phyloP scores from a whole-genome alignment of 202 grass and related monocot genomes.

The Setaria italica region DNA sequence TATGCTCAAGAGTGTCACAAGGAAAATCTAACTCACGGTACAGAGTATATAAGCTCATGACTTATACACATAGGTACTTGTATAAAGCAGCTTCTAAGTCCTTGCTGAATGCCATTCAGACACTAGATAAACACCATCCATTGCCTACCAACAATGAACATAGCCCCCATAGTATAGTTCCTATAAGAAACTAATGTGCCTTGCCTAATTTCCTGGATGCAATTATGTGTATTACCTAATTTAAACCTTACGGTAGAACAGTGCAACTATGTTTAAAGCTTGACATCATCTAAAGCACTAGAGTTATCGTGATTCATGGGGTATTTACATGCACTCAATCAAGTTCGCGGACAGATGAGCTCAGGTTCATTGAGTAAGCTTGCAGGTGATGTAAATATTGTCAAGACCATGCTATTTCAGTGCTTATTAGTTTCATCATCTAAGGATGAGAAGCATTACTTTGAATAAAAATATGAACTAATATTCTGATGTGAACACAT shows the following conservation, averaged over 20 bases:
- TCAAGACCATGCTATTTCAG: not conserved
- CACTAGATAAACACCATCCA: slow-evolving; percentile 17
- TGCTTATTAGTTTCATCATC: not conserved
- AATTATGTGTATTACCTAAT: not conserved
- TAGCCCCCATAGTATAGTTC: not conserved
- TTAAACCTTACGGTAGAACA: not conserved
- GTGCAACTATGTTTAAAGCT: not conserved
- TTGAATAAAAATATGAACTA: not conserved
- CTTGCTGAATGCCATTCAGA: not conserved
- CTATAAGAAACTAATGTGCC: not conserved
- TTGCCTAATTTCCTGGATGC: not conserved
- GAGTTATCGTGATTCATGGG: not conserved
- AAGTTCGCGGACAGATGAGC: not conserved
- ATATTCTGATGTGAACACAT: not conserved
- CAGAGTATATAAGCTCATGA: not conserved
- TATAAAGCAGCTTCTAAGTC: not conserved
- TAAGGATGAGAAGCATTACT: not conserved
- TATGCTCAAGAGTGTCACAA: not conserved
- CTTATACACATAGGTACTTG: not conserved
- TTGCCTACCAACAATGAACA: slow-evolving; percentile 1
- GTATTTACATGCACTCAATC: not conserved
- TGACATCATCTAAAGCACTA: slow-evolving; percentile 8
- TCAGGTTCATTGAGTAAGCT: not conserved
- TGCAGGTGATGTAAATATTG: slow-evolving; percentile 1
- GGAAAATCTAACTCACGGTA: not conserved